A percentile compares a stretch with the other conserved stretches of the same genome.
phyloP scores from a whole-genome alignment of 2,329 filamentous ascomycete genomes.

The Bipolaris zeicola region DNA sequence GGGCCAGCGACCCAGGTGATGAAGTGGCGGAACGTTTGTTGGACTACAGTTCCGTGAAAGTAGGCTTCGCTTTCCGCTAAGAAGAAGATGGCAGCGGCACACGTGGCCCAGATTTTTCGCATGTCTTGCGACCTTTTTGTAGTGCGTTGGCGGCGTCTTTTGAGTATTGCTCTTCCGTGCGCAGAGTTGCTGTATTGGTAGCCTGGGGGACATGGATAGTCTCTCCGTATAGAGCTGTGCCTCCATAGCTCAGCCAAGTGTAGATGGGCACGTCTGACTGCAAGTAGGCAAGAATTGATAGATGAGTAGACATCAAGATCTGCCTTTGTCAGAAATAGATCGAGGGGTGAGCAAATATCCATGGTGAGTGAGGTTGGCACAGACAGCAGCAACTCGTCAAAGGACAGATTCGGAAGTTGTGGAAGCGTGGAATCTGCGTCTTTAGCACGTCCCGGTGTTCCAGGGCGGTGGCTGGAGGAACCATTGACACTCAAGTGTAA shows the following conservation, averaged over 20 bases:
- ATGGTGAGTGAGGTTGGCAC: constrained; percentile 73
- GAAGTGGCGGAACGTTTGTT: constrained; percentile 80
- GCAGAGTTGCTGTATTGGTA: constrained; percentile 67
- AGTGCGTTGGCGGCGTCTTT: constrained; percentile 67
- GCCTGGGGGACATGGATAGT: constrained; percentile 73
- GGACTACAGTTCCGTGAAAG: constrained; percentile 86
- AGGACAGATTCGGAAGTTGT: constrained; percentile 59
- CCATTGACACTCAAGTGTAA: constrained; percentile 70
- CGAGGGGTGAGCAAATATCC: constrained; percentile 76
- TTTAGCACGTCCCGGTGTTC: constrained; percentile 50
- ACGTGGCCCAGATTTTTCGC: constrained; percentile 87
- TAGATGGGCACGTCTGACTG: constrained; percentile 83
- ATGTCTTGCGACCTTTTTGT: constrained; percentile 68
- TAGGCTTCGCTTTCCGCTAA: constrained; percentile 86
- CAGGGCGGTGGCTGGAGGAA: constrained; percentile 39
- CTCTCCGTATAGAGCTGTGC: constrained; percentile 75
- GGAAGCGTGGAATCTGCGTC: constrained; percentile 40
- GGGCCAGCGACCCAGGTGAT: constrained; percentile 68
- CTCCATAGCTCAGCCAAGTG: constrained; percentile 87
- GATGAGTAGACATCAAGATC: constrained; percentile 81
- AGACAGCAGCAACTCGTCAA: constrained; percentile 82
- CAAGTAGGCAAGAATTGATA: constrained; percentile 87
- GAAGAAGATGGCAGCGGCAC: constrained; percentile 85
- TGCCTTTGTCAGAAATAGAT: constrained; percentile 79
- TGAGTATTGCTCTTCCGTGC: constrained; percentile 65